Conservation (phyloP, 805 yeast species). For the Ascoidea tarda region DNA sequence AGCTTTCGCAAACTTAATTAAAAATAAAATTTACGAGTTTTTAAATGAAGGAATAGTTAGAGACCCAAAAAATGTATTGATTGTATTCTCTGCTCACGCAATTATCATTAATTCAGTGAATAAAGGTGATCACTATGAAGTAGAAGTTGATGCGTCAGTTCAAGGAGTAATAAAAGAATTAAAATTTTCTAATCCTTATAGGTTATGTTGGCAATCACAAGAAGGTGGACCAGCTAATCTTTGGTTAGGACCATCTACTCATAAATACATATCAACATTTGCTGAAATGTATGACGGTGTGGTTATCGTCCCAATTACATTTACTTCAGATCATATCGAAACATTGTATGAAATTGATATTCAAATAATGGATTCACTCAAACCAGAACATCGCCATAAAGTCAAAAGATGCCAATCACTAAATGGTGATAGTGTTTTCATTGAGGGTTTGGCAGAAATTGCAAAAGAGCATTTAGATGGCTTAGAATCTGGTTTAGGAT, state of each 20-base stretch:
- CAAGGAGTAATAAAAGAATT: slow-evolving; percentile 80
- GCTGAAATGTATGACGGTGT: slow-evolving; percentile 56
- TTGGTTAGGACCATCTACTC: slow-evolving; percentile 95
- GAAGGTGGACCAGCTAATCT: slow-evolving; percentile 81
- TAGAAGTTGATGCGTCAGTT: slow-evolving; percentile 94
- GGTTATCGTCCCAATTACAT: slow-evolving; percentile 85
- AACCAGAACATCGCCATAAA: slow-evolving; percentile 38
- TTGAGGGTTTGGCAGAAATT: slow-evolving; percentile 73
- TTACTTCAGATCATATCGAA: slow-evolving; percentile 95
- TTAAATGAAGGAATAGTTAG: slow-evolving; percentile 27
- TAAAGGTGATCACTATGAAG: slow-evolving; percentile 91
- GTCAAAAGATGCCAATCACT: slow-evolving; percentile 78
- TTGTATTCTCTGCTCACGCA: slow-evolving; percentile 91
- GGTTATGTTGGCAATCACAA: slow-evolving; percentile 96
- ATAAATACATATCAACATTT: slow-evolving; percentile 49
- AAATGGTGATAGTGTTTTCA: slow-evolving; percentile 71
- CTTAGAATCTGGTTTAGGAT: slow-evolving; percentile 19
- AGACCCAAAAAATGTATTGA: slow-evolving; percentile 43
- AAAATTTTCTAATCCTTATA: slow-evolving; percentile 70
- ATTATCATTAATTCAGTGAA: slow-evolving; percentile 92
- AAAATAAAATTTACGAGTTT: slow-evolving; percentile 46
- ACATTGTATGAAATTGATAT: slow-evolving; percentile 90
- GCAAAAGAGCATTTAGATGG: slow-evolving; percentile 56
- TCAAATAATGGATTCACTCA: slow-evolving; percentile 62
- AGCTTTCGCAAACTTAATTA: slow-evolving; percentile 64